Base-by-base conservation (phyloP, 169 alveolate species). In the Theileria orientalis region DNA sequence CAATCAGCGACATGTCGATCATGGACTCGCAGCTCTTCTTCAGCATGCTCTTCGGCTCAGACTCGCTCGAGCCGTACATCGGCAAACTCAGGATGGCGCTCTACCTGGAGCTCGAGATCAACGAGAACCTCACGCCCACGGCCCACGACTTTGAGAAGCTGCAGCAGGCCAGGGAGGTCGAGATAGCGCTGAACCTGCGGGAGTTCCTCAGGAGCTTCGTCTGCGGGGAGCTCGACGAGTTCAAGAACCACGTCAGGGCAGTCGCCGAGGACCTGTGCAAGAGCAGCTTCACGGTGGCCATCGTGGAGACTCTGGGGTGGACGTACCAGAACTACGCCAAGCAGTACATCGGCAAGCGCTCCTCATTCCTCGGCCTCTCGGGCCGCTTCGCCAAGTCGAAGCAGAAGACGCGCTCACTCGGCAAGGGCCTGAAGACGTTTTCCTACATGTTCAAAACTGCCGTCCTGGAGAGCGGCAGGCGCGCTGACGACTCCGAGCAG, bases 1-100 rank as follows among this genome's bases (percentile, higher is more conserved):
- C 97, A 35, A 84, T 95, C 25, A 89, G 94, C 42, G 94, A 92
- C 68, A 92, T 94, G 96, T 95, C 96, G 52, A 85, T 94, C 59
- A 87, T 94, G 14, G 97, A 94, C 68, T 74, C 93, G 37, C 69
- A 90, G 33, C 84, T 94, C 40, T 92, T 93, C 73, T 94, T 94
- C 84, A 93, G 91, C 83, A 80, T 94, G 91, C 79, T 94, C 33
- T 94, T 94, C 79, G 97, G 97, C 21, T 89, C 96, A 32, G 97
- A 94, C 40, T 86, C 75, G 29, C 79, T 94, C 44, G 96, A 92
- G 56, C 96, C 95, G 23, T 93, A 91, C 74, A 86, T 94, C 23
- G 97, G 97, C 19, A 92, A 93, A 51, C 74, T 92, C 44, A 63
- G 93, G 40, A 90, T 92, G 96, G 96, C 90, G 33, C 80, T 88